Evolutionary conservation across 1,284 basidiomycete genomes (phyloP), one percentile per base, ranked within the genome.

Genomic region (Boletellus deceptivus): DNA sequence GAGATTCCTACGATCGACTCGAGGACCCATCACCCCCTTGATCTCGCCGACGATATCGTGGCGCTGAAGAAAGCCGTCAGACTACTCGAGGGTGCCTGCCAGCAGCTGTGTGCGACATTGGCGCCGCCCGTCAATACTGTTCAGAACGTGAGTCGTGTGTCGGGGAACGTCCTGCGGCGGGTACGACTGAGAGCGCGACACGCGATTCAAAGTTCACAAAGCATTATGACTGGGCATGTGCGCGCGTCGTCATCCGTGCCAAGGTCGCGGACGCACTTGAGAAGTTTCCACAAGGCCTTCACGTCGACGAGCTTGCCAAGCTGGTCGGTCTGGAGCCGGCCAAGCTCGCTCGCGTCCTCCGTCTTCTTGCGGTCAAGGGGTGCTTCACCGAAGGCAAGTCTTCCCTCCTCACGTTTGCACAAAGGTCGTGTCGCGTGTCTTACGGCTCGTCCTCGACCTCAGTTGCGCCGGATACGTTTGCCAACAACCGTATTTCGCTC

Each of bases 321-420:
- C 47, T 56, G 33, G 58, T 68, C 31, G 48, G 48, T 10, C 29
- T 70, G 25, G 68, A 70, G 42, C 55, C 50, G 33, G 59, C 50
- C 4, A 70, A 68, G 33, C 58, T 69, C n/a, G 42, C 53, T 43
- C 62, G 71, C 6, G 44, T 68, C 10, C 61, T 71, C 39, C 70
- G 71, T 35, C 44, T 64, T 8, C 63, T 71, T 17, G 62, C 63
- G 1, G 59, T 60, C 6, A 62, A 69, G 45, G 67, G 70, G 20
- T 64, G 68, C 46, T 71, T 71, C 43, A 54, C 42, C 4, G 71
- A 72, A 57, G 60, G 68, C 57, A 41, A 20, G 29, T 4, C 31
- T 16, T 20, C 4, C 27, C 16, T 6, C 27, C 7, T 8, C n/a
- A 6, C 34, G 6, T 8, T 35, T 35, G 22, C 18, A 16, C 33